phyloP scores from a whole-genome alignment of 108 stramenopile species.

The Fistulifera pelliculosa region DNA sequence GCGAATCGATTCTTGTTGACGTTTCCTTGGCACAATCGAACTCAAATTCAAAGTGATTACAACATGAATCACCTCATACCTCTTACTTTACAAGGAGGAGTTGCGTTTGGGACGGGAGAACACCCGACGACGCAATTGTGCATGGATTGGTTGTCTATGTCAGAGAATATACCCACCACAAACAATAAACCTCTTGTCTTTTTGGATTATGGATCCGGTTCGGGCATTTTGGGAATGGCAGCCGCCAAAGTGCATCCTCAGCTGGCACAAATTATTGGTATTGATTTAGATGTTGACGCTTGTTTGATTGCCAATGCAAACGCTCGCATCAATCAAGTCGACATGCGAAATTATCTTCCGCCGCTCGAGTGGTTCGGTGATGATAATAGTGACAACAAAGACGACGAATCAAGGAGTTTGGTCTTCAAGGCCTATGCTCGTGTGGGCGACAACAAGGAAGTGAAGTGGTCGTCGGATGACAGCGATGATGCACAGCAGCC shows the following conservation, averaged over 20 bases:
- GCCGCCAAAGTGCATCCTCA: conserved; percentile 46
- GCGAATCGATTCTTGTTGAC: conserved; percentile 27
- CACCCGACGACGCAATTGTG: conserved; percentile 79
- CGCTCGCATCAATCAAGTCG: conserved; percentile 36
- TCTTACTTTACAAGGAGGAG: conserved; percentile 61
- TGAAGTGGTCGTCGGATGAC: conserved; percentile 29
- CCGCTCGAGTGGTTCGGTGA: conserved; percentile 12
- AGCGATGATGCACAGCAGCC: conserved; percentile 39
- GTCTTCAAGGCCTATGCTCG: conserved; percentile 41
- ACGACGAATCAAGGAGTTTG: conserved; percentile 56
- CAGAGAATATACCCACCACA: conserved; percentile 2
- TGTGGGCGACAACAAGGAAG: background rate
- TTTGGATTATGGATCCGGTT: conserved; percentile 75
- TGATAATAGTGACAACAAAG: conserved; percentile 13
- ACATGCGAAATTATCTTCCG: conserved; percentile 62
- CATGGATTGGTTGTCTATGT: conserved; percentile 44
- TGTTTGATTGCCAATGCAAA: conserved; percentile 69
- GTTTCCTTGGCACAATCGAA: conserved; percentile 8
- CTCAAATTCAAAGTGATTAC: conserved; percentile 3
- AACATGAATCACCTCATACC: conserved; percentile 20
- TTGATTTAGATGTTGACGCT: conserved; percentile 80
- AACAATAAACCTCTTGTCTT: conserved; percentile 14
- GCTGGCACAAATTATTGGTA: conserved; percentile 38
- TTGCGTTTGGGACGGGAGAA: conserved; percentile 85
- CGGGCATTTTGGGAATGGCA: conserved; percentile 76